Percentiles rank a stretch among this genome's conserved stretches.
phyloP scores from a whole-genome alignment of 352 stramenopile genomes.

The Phytophthora nicotianae region DNA sequence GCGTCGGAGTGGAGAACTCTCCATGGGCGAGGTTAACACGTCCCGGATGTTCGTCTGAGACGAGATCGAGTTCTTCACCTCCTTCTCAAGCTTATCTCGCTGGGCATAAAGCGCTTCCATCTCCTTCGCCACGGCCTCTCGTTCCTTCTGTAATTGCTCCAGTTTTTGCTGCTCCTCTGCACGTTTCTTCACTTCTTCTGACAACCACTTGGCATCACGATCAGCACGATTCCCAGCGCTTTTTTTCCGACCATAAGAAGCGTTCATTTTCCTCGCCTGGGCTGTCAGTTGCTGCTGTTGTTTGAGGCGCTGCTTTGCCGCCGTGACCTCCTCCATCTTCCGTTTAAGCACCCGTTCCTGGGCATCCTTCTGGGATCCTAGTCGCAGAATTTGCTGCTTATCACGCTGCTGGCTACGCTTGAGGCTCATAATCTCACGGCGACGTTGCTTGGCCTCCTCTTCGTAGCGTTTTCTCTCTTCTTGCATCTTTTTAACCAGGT shows the following conservation, averaged over 20 bases:
- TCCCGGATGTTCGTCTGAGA: conserved; percentile 75
- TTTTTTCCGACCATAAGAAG: conserved; percentile 60
- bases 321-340: conserved; percentile 88
- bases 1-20: conserved; percentile 48
- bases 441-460: conserved; percentile 78
- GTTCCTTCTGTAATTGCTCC: conserved; percentile 82
- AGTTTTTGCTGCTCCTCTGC: conserved; percentile 86
- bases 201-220: conserved; percentile 81
- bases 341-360: conserved; percentile 88
- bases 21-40: conserved; percentile 78
- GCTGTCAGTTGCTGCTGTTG: conserved; percentile 81
- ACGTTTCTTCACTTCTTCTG: conserved; percentile 81
- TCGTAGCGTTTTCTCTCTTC: conserved; percentile 85
- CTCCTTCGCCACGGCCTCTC: conserved; percentile 75
- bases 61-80: conserved; percentile 69
- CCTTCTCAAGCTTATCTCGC: conserved; percentile 69
- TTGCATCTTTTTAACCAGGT: conserved; percentile 89
- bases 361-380: conserved; percentile 83
- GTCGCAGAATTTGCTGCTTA: conserved; percentile 82
- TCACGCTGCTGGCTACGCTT: conserved; percentile 85
- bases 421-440: conserved; percentile 78
- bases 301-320: conserved; percentile 80
- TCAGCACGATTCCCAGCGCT: conserved; percentile 41
- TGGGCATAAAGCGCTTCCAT: conserved; percentile 84
- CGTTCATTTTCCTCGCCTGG: conserved; percentile 71